A percentile compares a stretch with the other conserved stretches of the same genome.
phyloP scores from a whole-genome alignment of 441 rosid genomes.

The Gossypium trilobum region DNA sequence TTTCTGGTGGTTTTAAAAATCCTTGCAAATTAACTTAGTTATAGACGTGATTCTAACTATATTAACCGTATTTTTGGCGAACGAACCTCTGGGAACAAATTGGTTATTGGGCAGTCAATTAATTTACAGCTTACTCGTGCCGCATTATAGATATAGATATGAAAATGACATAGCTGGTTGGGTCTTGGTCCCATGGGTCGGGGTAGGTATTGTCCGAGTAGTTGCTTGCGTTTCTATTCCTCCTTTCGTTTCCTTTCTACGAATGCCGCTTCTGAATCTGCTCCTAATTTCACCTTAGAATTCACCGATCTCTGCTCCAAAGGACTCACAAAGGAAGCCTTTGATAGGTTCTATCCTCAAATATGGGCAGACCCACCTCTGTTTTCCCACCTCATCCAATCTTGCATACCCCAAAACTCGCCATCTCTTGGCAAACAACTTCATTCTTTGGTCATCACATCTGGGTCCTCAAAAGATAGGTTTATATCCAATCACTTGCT shows the following conservation, averaged over 20 bases:
- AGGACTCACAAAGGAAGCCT: slow-evolving; percentile 49
- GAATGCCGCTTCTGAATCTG: slow-evolving; percentile 7
- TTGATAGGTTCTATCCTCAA: slow-evolving; percentile 30
- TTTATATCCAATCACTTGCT: slow-evolving; percentile 67
- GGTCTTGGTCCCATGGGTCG: slow-evolving; percentile 7
- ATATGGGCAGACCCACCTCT: slow-evolving; percentile 59
- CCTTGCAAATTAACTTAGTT: too few species aligned
- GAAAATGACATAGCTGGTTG: not conserved
- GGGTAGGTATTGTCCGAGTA: slow-evolving; percentile 6
- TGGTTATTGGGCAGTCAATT: too few species aligned
- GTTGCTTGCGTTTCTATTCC: slow-evolving; percentile 17
- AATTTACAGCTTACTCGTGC: too few species aligned
- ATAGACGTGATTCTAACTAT: too few species aligned
- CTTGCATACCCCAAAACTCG: slow-evolving; percentile 36
- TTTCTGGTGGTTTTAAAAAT: too few species aligned
- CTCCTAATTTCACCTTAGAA: slow-evolving; percentile 14
- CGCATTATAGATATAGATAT: not conserved
- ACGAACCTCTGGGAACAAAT: too few species aligned
- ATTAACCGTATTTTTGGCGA: too few species aligned
- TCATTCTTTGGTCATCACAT: slow-evolving; percentile 49
- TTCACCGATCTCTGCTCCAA: slow-evolving; percentile 40
- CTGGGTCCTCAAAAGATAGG: slow-evolving; percentile 53
- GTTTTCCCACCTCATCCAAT: slow-evolving; percentile 50
- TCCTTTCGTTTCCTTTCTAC: slow-evolving; percentile 22
- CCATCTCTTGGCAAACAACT: slow-evolving; percentile 46